A percentile compares a stretch with the other conserved stretches of the same genome.
Evolutionary conservation across 2,329 filamentous ascomycete genomes (phyloP).

Genomic region (Xylariaceae sp.): DNA sequence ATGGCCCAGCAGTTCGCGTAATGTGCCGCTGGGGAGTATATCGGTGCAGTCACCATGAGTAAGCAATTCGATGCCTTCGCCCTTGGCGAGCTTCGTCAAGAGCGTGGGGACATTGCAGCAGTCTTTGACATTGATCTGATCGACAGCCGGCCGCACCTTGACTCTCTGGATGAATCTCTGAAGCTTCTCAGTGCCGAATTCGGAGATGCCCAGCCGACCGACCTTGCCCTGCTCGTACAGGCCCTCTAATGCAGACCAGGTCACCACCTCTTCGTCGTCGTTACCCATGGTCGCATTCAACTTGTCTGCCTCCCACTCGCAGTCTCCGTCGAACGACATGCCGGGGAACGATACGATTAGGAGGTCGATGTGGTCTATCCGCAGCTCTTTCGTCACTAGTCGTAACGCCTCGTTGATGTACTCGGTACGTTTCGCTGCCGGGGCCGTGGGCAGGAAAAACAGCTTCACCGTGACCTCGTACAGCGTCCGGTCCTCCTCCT

Average conservation of each 20-base stretch:
- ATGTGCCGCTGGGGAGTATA: slow-evolving; percentile 77
- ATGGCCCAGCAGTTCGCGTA: slow-evolving; percentile 75
- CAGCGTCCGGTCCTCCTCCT: slow-evolving; percentile 73
- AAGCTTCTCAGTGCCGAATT: slow-evolving; percentile 84
- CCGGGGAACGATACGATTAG: slow-evolving; percentile 91
- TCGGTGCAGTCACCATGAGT: slow-evolving; percentile 94
- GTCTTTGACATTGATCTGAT: slow-evolving; percentile 94
- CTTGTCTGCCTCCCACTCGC: slow-evolving; percentile 69
- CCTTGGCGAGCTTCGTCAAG: slow-evolving; percentile 76
- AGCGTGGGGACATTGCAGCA: slow-evolving; percentile 94
- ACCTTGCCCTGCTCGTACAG: slow-evolving; percentile 68
- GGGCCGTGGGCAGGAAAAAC: slow-evolving; percentile 77
- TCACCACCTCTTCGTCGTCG: slow-evolving; percentile 61
- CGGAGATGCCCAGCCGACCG: slow-evolving; percentile 73
- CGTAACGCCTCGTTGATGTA: slow-evolving; percentile 75
- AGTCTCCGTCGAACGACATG: slow-evolving; percentile 88
- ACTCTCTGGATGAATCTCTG: slow-evolving; percentile 69
- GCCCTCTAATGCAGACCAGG: slow-evolving; percentile 69
- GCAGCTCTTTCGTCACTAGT: slow-evolving; percentile 74
- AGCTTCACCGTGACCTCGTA: slow-evolving; percentile 96
- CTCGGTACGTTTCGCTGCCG: slow-evolving; percentile 56
- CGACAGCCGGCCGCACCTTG: slow-evolving; percentile 68
- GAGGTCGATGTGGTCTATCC: slow-evolving; percentile 71
- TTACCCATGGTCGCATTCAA: slow-evolving; percentile 56
- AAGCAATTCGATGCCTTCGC: slow-evolving; percentile 75